phyloP scores from a whole-genome alignment of 805 yeast genomes.

The Myxozyma lipomycoides region DNA sequence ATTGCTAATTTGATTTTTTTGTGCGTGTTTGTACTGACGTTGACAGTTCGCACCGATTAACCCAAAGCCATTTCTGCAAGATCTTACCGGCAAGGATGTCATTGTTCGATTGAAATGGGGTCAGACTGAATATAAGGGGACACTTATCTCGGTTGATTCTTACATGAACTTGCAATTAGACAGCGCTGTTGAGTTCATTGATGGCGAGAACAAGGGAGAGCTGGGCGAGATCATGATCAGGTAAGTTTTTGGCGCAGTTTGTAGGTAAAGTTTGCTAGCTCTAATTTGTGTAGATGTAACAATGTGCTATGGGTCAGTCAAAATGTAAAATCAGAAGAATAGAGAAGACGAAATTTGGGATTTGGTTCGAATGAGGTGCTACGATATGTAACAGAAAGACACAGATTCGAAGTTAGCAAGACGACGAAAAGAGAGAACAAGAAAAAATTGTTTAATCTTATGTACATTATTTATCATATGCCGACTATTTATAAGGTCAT shows the following conservation, averaged over 20 bases:
- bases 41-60: conserved; percentile 61
- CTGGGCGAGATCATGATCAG: conserved; percentile 74
- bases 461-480: neutral
- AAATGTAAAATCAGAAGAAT: conserved; percentile 7
- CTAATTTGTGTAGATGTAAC: conserved; percentile 58
- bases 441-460: neutral
- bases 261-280: neutral
- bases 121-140: conserved; percentile 80
- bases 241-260: conserved; percentile 18
- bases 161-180: conserved; percentile 85
- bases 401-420: neutral
- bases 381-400: neutral
- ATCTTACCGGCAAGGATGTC: conserved; percentile 66
- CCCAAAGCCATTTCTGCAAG: conserved; percentile 85
- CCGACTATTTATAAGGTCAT: neutral
- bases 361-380: neutral
- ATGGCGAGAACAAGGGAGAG: conserved; percentile 47
- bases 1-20: too few species aligned
- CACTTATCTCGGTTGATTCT: conserved; percentile 72
- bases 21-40: too few species aligned
- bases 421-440: neutral
- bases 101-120: conserved; percentile 86
- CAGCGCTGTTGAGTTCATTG: conserved; percentile 52
- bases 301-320: conserved; percentile 67
- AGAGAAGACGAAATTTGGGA: conserved; percentile 8